Base-by-base conservation (phyloP, 108 stramenopile species). In the Skeletonema tropicum region DNA sequence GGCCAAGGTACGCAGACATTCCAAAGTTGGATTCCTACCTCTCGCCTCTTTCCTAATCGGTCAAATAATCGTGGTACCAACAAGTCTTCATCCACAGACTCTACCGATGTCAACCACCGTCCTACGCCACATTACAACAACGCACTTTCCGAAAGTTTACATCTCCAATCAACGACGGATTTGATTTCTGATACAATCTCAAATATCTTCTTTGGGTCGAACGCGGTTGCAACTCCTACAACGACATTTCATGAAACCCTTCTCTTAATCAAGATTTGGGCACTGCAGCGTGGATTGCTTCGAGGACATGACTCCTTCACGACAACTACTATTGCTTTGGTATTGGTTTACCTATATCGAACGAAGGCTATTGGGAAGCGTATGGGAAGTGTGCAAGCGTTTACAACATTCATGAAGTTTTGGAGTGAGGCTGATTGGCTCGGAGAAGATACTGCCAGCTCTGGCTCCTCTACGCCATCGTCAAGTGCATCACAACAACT, bases 31-130 rank as follows among this genome's bases (percentile, higher is more conserved):
- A 91, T 95, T 30, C 83, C 92, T 0, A 78, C 69, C 52, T 55
- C 91, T 35, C 84, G 94, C 68, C 86, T 95, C 31, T 85, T 93
- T 60, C 94, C 94, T 6, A 85, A 95, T 79, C 85, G 94, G 25
- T 83, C 69, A 55, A 95, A 95, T 72, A 80, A 89, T 69, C 79
- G 83, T 29, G 19, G 52, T 23, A 7, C 57, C 42, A 30, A 42
- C 64, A 19, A 63, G 41, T 25, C 41, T 48, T 19, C 35, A 68
- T 49, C 14, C 19, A 7, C 31, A 71, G 11, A 36, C 48, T 55
- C 35, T n/a, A 31, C 26, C 55, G 41, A 29, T 59, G 23, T 21
- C 41, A 0, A 15, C 17, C 31, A 26, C n/a, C 3, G 35, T 14
- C 17, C 64, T 21, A 86, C 85, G 60, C 80, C 88, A 6, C 72